Percentiles rank a stretch among this genome's conserved stretches.
Evolutionary conservation across 2,329 filamentous ascomycete genomes (phyloP).

Genomic region (Rhynchosporium agropyri): DNA sequence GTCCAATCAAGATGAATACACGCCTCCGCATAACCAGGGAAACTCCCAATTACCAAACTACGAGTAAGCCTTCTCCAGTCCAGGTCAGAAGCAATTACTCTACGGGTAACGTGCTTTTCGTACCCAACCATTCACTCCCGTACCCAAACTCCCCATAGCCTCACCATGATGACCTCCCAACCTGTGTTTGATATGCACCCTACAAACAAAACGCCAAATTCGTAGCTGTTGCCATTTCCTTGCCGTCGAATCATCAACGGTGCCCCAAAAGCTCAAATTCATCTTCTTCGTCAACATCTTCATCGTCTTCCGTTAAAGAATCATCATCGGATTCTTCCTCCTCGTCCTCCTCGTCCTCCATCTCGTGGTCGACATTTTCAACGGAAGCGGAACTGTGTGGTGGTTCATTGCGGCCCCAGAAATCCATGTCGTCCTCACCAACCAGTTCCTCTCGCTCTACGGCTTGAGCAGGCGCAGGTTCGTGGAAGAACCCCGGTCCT

Average conservation of each 20-base stretch:
- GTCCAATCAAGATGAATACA: not conserved
- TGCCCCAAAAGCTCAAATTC: constrained; percentile 56
- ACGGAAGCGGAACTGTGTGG: constrained; percentile 38
- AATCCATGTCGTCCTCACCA: constrained; percentile 53
- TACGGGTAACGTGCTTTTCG: not conserved
- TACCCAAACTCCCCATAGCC: constrained; percentile 4
- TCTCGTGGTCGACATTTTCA: constrained; percentile 36
- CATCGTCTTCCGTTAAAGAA: constrained; percentile 42
- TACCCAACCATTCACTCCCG: not conserved
- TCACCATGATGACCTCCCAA: constrained; percentile 2
- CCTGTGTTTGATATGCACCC: constrained; percentile 2
- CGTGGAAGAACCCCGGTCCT: constrained; percentile 39
- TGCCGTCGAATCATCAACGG: constrained; percentile 41
- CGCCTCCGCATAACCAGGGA: not conserved
- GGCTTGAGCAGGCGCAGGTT: constrained; percentile 40
- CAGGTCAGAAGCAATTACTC: not conserved
- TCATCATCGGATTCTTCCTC: constrained; percentile 47
- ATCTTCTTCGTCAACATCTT: constrained; percentile 50
- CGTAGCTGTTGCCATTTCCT: not conserved
- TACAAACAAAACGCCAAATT: not conserved
- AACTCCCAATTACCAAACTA: not conserved
- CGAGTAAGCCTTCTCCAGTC: not conserved
- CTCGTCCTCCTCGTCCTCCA: constrained; percentile 40
- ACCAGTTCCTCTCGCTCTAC: constrained; percentile 52
- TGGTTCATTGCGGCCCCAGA: constrained; percentile 52